Conservation (phyloP, 2,329 filamentous ascomycete species). For the Albophoma yamanashiensis region DNA sequence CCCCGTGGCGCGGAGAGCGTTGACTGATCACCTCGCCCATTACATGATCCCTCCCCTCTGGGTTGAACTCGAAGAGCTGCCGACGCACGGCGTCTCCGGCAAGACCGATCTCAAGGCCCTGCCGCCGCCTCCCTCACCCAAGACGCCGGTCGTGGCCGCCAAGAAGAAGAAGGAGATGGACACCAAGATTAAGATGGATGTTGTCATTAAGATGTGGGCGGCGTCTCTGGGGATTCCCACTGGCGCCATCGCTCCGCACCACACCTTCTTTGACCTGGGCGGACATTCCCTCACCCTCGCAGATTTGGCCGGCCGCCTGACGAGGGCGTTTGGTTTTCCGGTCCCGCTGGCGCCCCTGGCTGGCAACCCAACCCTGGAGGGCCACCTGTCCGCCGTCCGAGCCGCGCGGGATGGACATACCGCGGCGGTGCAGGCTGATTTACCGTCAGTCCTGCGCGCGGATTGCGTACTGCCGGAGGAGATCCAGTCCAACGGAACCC, state of each 20-base stretch:
- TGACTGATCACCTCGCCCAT: conserved; percentile 59
- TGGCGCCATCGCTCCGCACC: conserved; percentile 53
- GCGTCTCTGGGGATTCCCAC: conserved; percentile 55
- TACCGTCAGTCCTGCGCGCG: conserved; percentile 56
- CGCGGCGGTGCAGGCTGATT: conserved; percentile 63
- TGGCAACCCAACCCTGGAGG: conserved; percentile 59
- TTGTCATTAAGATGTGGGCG: conserved; percentile 64
- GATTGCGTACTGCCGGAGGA: conserved; percentile 60
- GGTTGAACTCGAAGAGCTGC: conserved; percentile 61
- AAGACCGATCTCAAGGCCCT: conserved; percentile 66
- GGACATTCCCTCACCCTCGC: conserved; percentile 72
- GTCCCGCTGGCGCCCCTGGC: conserved; percentile 62
- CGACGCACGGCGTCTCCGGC: conserved; percentile 68
- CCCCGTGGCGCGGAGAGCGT: conserved; percentile 52
- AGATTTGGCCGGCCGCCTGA: conserved; percentile 60
- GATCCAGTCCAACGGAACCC: conserved; percentile 46
- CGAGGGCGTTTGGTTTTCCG: conserved; percentile 60
- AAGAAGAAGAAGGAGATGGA: conserved; percentile 39
- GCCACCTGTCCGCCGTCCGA: conserved; percentile 62
- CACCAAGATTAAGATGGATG: conserved; percentile 54
- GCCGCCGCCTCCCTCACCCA: conserved; percentile 50
- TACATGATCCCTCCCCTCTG: conserved; percentile 78
- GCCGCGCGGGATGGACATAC: conserved; percentile 62
- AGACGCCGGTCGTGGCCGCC: conserved; percentile 25
- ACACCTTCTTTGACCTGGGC: conserved; percentile 73